A percentile compares a stretch with the other conserved stretches of the same genome.
Conservation (phyloP, 2,329 filamentous ascomycete species). For the Ilyonectria mors-panacis region DNA sequence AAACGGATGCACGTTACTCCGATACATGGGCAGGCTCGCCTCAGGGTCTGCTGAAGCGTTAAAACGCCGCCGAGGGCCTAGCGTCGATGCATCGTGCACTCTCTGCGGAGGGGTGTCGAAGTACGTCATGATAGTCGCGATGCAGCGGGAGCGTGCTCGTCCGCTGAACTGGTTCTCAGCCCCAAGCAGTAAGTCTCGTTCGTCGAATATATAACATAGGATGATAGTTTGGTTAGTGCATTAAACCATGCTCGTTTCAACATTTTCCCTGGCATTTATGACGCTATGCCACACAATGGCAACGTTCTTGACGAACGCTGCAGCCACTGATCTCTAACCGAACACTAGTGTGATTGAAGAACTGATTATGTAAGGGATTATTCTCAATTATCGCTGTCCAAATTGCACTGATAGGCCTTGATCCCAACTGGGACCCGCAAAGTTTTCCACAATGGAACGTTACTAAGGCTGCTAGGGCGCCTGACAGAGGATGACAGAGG, state of each 20-base stretch:
- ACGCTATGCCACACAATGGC: not conserved
- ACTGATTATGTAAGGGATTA: constrained; percentile 6
- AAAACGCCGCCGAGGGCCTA: not conserved
- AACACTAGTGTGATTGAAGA: constrained; percentile 7
- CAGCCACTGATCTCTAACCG: constrained; percentile 8
- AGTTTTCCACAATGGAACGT: constrained; percentile 2
- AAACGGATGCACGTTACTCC: constrained; percentile 32
- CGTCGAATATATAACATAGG: not conserved
- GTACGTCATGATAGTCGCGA: not conserved
- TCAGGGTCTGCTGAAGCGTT: constrained; percentile 2
- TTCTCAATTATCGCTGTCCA: not conserved
- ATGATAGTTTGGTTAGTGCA: not conserved
- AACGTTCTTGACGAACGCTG: not conserved
- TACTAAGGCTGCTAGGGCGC: constrained; percentile 15
- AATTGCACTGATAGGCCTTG: not conserved
- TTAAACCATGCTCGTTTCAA: not conserved
- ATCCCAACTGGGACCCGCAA: constrained; percentile 11
- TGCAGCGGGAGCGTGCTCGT: not conserved
- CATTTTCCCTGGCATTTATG: not conserved
- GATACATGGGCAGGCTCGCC: constrained; percentile 22
- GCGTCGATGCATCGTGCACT: not conserved
- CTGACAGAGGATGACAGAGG: constrained; percentile 28
- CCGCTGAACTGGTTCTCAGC: too few species aligned
- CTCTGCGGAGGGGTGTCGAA: not conserved
- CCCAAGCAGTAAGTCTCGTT: not conserved